Conservation (phyloP, 2,329 filamentous ascomycete species). For the Cercospora sojina region DNA sequence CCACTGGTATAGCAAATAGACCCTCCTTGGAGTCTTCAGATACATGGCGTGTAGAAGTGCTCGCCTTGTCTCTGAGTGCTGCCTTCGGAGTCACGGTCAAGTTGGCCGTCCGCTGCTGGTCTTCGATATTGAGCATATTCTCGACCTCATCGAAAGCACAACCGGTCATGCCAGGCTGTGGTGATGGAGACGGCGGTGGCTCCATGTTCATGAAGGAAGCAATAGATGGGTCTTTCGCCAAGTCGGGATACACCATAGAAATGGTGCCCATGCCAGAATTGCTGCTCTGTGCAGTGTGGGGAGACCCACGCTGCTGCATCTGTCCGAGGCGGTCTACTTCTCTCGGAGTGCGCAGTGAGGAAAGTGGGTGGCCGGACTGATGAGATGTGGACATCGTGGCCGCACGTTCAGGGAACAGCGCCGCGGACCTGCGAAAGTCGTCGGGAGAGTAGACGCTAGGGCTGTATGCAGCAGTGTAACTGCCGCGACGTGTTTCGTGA, state of each 20-base stretch:
- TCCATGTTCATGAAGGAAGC: slow-evolving; percentile 18
- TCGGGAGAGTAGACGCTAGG: slow-evolving; percentile 35
- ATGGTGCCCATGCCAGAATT: slow-evolving; percentile 21
- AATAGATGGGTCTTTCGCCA: slow-evolving; percentile 28
- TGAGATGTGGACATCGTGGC: background rate
- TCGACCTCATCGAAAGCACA: slow-evolving; percentile 14
- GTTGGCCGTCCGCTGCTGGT: background rate
- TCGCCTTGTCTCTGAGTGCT: background rate
- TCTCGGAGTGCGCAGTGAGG: background rate
- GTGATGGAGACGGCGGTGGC: background rate
- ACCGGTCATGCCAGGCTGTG: slow-evolving; percentile 1
- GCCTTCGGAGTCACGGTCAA: background rate
- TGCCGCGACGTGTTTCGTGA: slow-evolving; percentile 26
- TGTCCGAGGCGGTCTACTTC: background rate
- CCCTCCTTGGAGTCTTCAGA: slow-evolving; percentile 12
- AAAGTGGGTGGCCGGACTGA: background rate
- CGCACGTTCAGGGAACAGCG: slow-evolving; percentile 7
- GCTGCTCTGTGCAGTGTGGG: slow-evolving; percentile 14
- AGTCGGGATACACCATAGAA: slow-evolving; percentile 26
- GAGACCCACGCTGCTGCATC: slow-evolving; percentile 1
- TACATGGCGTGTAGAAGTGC: background rate
- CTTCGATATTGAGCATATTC: background rate
- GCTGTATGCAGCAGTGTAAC: slow-evolving; percentile 26
- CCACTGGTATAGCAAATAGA: slow-evolving; percentile 19
- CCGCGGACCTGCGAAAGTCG: slow-evolving; percentile 5